Base-by-base conservation (phyloP, 805 yeast genomes). In the Saccharomycopsis malanga region DNA sequence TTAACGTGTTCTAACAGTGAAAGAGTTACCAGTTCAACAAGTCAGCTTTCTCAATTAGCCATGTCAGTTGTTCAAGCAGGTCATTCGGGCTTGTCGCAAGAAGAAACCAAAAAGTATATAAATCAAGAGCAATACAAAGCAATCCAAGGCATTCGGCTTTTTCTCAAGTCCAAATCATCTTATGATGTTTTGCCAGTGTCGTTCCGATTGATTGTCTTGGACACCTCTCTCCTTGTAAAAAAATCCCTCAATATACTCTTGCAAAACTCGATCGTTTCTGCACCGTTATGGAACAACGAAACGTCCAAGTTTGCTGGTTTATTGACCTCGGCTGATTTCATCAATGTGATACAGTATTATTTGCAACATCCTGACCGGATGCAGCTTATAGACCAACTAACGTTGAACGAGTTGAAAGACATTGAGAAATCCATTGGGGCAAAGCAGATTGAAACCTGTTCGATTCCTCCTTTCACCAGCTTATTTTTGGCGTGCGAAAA, bases 131-230 rank as follows among this genome's bases (percentile, higher is more conserved):
- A 87, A 60, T 71, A 70, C 51, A 65, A 75, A n/a, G 95, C 93
- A 0, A 74, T 87, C 49, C 77, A 79, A 55, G 87, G 95, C 17
- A 93, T 93, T 51, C 71, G 97, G 41, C 68, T 78, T 27, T 93
- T 93, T 58, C 69, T 93, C 37, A 83, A 87, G 59, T 81, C 93
- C 42, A 91, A 91, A 62, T 89, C 96, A 0, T 87, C 97, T 1
- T 93, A 93, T 63, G 99, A 93, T 59, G 98, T 93, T 20, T 72
- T 93, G 36, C 98, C 99, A 2, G 98, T 93, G 30, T 83, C 95
- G 18, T 93, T 91, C 63, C 73, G 97, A 57, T 73, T 93, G 58
- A 84, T 93, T 47, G 98, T 93, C 40, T 77, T 93, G 57, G 99
- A 93, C 62, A 89, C 98, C 1, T 79, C 96, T 4, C 69, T 93